Evolutionary conservation across 768 basidiomycete species (phyloP).

Genomic region (Bullera alba): DNA sequence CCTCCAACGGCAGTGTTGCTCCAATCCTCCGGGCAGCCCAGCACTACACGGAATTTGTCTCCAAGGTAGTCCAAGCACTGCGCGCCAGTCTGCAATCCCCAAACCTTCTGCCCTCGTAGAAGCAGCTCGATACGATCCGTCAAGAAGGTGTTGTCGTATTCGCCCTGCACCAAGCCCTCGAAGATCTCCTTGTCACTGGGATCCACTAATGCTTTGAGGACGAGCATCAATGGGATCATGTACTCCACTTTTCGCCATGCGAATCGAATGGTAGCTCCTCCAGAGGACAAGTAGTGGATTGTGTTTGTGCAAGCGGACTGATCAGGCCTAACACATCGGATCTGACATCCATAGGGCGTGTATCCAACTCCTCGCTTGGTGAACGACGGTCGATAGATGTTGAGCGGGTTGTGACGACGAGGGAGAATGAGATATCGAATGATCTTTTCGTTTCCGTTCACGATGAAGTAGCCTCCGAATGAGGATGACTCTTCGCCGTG

Average conservation of each 20-base stretch:
- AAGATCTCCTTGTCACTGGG: constrained; percentile 95
- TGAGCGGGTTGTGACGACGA: constrained; percentile 88
- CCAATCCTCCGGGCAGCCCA: constrained; percentile 90
- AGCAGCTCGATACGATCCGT: constrained; percentile 94
- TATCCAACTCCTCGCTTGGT: constrained; percentile 88
- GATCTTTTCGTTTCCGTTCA: constrained; percentile 98
- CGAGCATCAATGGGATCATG: constrained; percentile 84
- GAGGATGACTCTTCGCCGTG: constrained; percentile 96
- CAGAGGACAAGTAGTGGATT: constrained; percentile 94
- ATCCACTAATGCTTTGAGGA: constrained; percentile 84
- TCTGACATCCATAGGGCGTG: constrained; percentile 87
- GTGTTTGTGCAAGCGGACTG: constrained; percentile 90
- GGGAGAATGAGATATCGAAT: constrained; percentile 94
- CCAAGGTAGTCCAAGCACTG: constrained; percentile 93
- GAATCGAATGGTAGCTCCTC: constrained; percentile 93
- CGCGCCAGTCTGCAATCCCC: constrained; percentile 73
- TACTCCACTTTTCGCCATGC: constrained; percentile 95
- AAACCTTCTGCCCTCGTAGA: constrained; percentile 90
- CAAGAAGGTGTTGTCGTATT: constrained; percentile 93
- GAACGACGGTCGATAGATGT: constrained; percentile 85
- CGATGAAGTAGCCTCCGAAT: constrained; percentile 96
- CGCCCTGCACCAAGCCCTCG: constrained; percentile 91
- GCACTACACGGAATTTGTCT: constrained; percentile 88
- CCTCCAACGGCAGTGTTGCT: constrained; percentile 70
- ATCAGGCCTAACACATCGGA: constrained; percentile 87